Evolutionary conservation across 2,329 filamentous ascomycete genomes (phyloP), one percentile per base, ranked within the genome.

Genomic region (Ilyonectria mors-panacis): DNA sequence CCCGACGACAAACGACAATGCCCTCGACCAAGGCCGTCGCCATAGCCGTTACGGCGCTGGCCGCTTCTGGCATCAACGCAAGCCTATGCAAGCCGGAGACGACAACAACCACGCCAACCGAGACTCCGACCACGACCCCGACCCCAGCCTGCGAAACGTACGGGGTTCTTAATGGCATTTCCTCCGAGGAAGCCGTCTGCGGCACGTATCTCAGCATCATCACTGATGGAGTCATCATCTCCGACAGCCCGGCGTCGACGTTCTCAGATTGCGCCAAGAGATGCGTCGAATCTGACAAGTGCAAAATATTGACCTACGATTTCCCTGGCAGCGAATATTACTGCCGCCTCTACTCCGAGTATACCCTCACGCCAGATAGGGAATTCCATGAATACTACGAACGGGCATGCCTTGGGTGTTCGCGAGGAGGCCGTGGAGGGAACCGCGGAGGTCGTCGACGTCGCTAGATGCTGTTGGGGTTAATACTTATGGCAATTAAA

Each of bases 11-110:
- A 28, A 17, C 37, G 23, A 17, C 26, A 1, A 70, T 70, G 67
- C 67, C 68, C 21, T 70, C 64, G 7, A 39, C 68, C 9, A 70
- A 65, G 2, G 39, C 64, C 5, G 23, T 70, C 19, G 65, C 60
- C 3, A 23, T 69, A 5, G 51, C 67, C n/a, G 59, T 70, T 5
- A 57, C 39, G 30, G 60, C 68, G 1, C 30, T 70, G 42, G 67
- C 64, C 17, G 67, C 47, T 7, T 65, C 67, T 13, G 44, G 67
- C 8, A 59, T 58, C 2, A 39, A 58, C 6, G 67, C 62, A 8
- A 28, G 47, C 6, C 26, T 21, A 21, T 64, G 62, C 30, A 64
- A 53, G 35, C 61, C 60, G 3, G 42, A 39, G 1, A 44, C 54
- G 19, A 37, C 42, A 8, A 30, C 42, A 12, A 57, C 51, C 3